These are phyloP conservation scores for Leucocoprinus sp. DNA, from an alignment of 768 basidiomycete genomes.

Conservation along the genomic window DNA sequence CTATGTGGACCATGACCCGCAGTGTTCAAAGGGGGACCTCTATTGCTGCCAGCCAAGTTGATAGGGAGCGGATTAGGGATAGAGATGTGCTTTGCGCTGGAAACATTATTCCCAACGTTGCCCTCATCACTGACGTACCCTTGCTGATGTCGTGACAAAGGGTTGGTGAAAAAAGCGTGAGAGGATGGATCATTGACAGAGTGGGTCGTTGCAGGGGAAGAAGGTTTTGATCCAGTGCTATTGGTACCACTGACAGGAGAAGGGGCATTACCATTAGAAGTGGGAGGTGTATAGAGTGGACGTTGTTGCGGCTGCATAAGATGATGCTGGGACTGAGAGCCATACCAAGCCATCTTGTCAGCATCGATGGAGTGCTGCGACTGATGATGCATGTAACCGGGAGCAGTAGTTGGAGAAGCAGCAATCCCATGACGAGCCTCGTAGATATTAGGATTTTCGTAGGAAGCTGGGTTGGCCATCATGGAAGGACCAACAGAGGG, in stretches of 20 bases:
- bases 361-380: conserved; percentile 10
- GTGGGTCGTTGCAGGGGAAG: conserved; percentile 6
- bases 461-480: conserved; percentile 12
- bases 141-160: conserved; percentile 8
- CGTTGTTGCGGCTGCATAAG: too few relatives aligned
- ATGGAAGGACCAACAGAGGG: conserved; percentile 12
- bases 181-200: conserved; percentile 10
- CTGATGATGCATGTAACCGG: conserved; percentile 8
- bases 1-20: conserved; percentile 7
- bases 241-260: conserved; percentile 6
- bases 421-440: conserved; percentile 11
- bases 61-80: conserved; percentile 1
- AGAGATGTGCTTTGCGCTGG: conserved; percentile 8
- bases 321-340: conserved; percentile 13
- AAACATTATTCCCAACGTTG: conserved; percentile 8
- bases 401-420: conserved; percentile 4
- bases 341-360: conserved; percentile 18
- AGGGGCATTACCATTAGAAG: conserved; percentile 9
- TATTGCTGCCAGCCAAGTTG: background rate
- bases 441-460: conserved; percentile 12
- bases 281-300: too few relatives aligned
- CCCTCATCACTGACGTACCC: conserved; percentile 9
- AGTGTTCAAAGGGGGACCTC: conserved; percentile 9
- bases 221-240: conserved; percentile 11
- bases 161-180: conserved; percentile 10